Base-by-base conservation (phyloP, 2,329 filamentous ascomycete genomes). In the Colletotrichum coccodes region DNA sequence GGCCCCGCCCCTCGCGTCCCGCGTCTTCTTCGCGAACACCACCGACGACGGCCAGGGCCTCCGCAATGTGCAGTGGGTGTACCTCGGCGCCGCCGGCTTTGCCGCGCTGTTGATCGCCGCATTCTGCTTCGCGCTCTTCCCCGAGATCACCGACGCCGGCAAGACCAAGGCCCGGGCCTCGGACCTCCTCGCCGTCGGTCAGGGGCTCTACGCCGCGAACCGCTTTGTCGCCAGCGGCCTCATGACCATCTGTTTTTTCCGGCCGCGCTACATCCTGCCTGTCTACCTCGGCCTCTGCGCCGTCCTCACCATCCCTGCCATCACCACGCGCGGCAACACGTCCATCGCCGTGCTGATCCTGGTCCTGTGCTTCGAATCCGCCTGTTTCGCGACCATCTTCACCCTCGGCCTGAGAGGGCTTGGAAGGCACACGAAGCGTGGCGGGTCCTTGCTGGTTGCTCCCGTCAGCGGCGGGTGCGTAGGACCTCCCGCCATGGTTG, bases 51-150 rank as follows among this genome's bases (percentile, higher is more conserved):
- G 77, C 11, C 76, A 83, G n/a, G 83, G 84, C 3, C 76, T 91
- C 60, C 79, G 82, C 71, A 90, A 87, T 60, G 89, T 91, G 9
- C 89, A 91, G 75, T 91, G 88, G 87, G 85, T 87, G 2, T 91
- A 91, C 72, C 82, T 91, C 3, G 88, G 86, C 5, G 89, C 91
- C 36, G 89, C 88, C 3, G 81, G 82, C 71, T 91, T 91, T 67
- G 87, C 90, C 30, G 86, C 84, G 70, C 65, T 86, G 11, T 81
- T 91, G 1, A 85, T 87, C 0, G 78, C 84, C 2, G 81, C 90
- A 11, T 91, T 91, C 76, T 89, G 86, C 75, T 83, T 90, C 64
- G 84, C 83, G 12, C 79, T 79, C 9, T 79, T 84, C 70, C 82
- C 82, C 14, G 81, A 83, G 73, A 86, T 90, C 72, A 90, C 89